Evolutionary conservation across 805 yeast genomes (phyloP).

Genomic region (Yarrowia hollandica): DNA sequence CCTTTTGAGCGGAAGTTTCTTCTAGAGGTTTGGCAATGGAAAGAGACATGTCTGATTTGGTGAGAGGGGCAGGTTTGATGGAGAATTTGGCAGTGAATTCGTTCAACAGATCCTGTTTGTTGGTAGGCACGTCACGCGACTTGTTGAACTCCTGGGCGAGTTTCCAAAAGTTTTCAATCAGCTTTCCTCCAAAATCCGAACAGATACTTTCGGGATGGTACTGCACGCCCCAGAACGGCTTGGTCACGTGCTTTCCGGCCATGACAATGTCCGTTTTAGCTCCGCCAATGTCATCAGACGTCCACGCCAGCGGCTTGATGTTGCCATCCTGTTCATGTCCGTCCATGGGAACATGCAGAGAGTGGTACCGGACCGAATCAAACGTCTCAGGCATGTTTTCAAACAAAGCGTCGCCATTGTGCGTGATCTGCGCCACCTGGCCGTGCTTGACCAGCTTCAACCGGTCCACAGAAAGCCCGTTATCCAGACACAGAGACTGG

Average conservation of each 20-base stretch:
- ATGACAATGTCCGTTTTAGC: conserved; percentile 51
- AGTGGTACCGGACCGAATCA: conserved; percentile 84
- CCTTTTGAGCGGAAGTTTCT: conserved; percentile 11
- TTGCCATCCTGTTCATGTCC: background rate
- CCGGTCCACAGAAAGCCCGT: conserved; percentile 57
- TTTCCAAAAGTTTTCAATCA: conserved; percentile 64
- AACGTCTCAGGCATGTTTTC: conserved; percentile 48
- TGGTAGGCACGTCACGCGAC: background rate
- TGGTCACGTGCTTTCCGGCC: conserved; percentile 66
- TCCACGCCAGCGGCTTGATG: conserved; percentile 51
- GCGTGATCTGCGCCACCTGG: conserved; percentile 60
- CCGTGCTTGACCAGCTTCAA: conserved; percentile 77
- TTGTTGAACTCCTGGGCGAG: conserved; percentile 44
- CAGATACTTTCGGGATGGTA: conserved; percentile 97
- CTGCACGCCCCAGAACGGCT: conserved; percentile 90
- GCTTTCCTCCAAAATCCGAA: conserved; percentile 60
- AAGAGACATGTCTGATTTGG: background rate
- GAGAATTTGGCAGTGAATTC: conserved; percentile 30
- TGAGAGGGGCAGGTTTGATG: conserved; percentile 35
- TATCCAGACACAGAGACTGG: conserved; percentile 69
- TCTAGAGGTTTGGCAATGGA: conserved; percentile 20
- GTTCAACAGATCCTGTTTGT: background rate
- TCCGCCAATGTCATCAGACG: conserved; percentile 47
- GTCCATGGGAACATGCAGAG: conserved; percentile 55
- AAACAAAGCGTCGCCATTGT: conserved; percentile 45